Evolutionary conservation across 1,139 yeast species (phyloP).

Genomic region (Zygosaccharomyces pseudobailii): DNA sequence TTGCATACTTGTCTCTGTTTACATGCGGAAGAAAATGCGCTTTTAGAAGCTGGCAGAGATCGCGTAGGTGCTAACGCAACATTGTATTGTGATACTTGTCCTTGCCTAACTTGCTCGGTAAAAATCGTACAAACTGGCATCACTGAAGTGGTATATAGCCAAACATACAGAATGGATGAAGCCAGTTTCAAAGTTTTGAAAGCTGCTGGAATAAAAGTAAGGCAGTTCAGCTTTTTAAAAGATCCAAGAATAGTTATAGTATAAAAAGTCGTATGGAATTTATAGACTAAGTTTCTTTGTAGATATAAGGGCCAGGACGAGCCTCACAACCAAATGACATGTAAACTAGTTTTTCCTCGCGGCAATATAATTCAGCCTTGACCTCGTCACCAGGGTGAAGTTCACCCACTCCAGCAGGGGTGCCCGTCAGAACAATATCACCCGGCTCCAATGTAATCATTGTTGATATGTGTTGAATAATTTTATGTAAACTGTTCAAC

Average conservation of each 20-base stretch:
- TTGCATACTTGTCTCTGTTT: constrained; percentile 83
- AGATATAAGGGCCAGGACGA: constrained; percentile 79
- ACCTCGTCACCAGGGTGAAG: constrained; percentile 73
- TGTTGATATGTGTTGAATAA: constrained; percentile 73
- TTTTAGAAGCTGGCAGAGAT: constrained; percentile 89
- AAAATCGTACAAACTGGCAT: constrained; percentile 93
- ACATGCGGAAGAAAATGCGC: constrained; percentile 96
- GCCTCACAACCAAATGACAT: constrained; percentile 53
- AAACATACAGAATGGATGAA: constrained; percentile 86
- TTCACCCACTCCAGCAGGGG: constrained; percentile 96
- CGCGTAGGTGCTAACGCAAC: constrained; percentile 61
- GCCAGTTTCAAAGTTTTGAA: constrained; percentile 64
- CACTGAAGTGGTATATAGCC: constrained; percentile 88
- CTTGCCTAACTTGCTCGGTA: constrained; percentile 92
- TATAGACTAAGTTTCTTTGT: constrained; percentile 43
- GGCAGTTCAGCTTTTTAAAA: constrained; percentile 52
- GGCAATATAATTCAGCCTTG: constrained; percentile 54
- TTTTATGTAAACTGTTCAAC: constrained; percentile 82
- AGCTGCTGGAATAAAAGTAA: constrained; percentile 65
- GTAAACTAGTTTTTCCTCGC: constrained; percentile 51
- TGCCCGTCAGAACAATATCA: constrained; percentile 87
- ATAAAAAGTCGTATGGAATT: constrained; percentile 5
- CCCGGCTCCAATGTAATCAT: constrained; percentile 90
- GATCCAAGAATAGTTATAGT: constrained; percentile 29
- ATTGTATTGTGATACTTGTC: constrained; percentile 93